Base-by-base conservation (phyloP, 1,139 yeast genomes). In the Candida freyschussii region DNA sequence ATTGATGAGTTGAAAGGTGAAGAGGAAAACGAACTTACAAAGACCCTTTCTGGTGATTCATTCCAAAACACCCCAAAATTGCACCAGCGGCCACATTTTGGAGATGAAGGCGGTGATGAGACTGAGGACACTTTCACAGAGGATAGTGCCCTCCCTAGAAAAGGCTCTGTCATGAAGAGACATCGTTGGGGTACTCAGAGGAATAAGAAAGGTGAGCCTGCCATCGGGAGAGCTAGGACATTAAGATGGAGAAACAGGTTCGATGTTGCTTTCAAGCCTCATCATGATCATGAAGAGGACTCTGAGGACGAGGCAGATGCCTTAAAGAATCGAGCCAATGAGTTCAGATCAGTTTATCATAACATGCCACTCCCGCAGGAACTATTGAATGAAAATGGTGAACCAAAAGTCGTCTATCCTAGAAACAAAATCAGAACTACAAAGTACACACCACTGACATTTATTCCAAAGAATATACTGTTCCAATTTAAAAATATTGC, bases 371-470 rank as follows among this genome's bases (percentile, higher is more conserved):
- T 89, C 32, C 95, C 96, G 1, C 64, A 63, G 4, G 75, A 78
- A 18, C 61, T 67, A 54, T 39, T 76, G 13, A 83, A 82, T 45
- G 78, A 70, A 29, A 68, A 76, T 6, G 86, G 86, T 12, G 59
- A 66, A 35, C 93, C 94, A 1, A 48, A 63, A 6, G 52, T 60
- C 9, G 45, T 53, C 11, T 91, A 80, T 55, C 78, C 94, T 3
- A 72, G 95, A 55, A 91, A 91, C 63, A 91, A 91, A 59, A 86
- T 91, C 50, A 79, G 96, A 63, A 89, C 98, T 2, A 87, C 98
- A 5, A 89, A 87, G 60, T 91, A 91, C 59, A 89, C 97, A 8
- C 96, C 96, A 6, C 55, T 91, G 31, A 66, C 93, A 6, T 91
- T 91, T 51, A 53, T 91, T 27, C 97, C 97, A 11, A 87, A 86